Evolutionary conservation across 192 early-diverging fungal genomes (phyloP), one percentile per base, ranked within the genome.

Genomic region (Martensiomyces pterosporus): DNA sequence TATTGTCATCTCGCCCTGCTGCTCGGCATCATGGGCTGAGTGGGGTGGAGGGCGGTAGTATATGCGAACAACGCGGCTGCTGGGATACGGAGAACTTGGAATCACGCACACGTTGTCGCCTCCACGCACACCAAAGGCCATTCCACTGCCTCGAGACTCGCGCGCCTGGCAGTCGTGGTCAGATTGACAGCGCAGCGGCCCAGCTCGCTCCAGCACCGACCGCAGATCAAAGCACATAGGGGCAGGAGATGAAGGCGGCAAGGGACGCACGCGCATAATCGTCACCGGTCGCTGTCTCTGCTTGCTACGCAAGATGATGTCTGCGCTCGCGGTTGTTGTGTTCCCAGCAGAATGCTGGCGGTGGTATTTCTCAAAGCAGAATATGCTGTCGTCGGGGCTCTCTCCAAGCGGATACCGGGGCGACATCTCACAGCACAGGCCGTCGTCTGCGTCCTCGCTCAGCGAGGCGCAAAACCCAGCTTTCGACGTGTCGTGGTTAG

Each of bases 381-480:
- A 59, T 13, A 70, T 43, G 15, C 41, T 36, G 12, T n/a, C n/a
- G 29, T 70, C 67, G 22, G 67, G 67, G 42, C 67, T 70, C 43
- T 63, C 60, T 37, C 67, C 67, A 41, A 70, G 46, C 24, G 67
- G 67, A 26, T 45, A 58, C 46, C 15, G 40, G 0, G 43, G 26
- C 21, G 67, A 55, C 55, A 70, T 70, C 34, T 70, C 67, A 51
- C 67, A 70, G 55, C 67, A 70, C 35, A 70, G 46, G 10, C 67
- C 67, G 21, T 70, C 67, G 27, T 70, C 67, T 9, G 50, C 33
- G 9, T 70, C 63, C 10, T 54, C 60, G 10, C 15, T 34, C 22
- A 10, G 8, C 4, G 5, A 13, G 4, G 32, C 67, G 19, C 67
- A 70, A 39, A 50, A 70, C 34, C 67, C 67, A 3, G 32, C 29